Conservation (phyloP, 768 basidiomycete genomes). For the Pholiota molesta region DNA sequence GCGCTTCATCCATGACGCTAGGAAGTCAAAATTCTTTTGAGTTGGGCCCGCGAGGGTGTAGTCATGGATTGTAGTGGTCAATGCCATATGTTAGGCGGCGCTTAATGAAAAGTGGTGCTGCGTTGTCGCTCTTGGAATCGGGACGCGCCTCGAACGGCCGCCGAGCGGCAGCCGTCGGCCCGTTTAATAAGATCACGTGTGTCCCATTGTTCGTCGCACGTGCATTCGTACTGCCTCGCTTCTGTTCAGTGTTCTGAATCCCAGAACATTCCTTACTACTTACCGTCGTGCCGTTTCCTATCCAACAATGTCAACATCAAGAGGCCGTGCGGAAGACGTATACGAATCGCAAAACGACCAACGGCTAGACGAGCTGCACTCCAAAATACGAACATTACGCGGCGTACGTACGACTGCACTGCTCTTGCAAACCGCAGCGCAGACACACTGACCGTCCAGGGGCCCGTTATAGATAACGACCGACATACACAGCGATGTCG, state of each 20-base stretch:
- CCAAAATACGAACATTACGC: constrained; percentile 80
- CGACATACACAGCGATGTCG: constrained; percentile 84
- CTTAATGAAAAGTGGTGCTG: not conserved
- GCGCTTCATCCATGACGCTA: not conserved
- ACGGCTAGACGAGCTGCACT: constrained; percentile 79
- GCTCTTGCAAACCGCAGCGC: not conserved
- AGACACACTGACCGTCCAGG: not conserved
- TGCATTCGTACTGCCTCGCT: not conserved
- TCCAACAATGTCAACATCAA: constrained; percentile 42
- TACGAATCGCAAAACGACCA: constrained; percentile 90
- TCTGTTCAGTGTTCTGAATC: too few relatives aligned
- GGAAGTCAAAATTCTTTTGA: not conserved
- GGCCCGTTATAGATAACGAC: constrained; percentile 66
- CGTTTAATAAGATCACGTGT: not conserved
- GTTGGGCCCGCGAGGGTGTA: too few relatives aligned
- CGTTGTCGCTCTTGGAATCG: not conserved
- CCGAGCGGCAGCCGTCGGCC: not conserved
- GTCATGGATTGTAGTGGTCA: too few relatives aligned
- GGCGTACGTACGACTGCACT: constrained; percentile 64
- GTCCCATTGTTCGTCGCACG: not conserved
- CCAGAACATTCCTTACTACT: too few relatives aligned
- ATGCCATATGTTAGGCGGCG: not conserved
- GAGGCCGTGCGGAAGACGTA: constrained; percentile 60
- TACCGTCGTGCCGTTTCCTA: too few relatives aligned
- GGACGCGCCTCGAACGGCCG: not conserved